Conservation (phyloP, 169 alveolate species). For the Eimeria nieschulzi region DNA sequence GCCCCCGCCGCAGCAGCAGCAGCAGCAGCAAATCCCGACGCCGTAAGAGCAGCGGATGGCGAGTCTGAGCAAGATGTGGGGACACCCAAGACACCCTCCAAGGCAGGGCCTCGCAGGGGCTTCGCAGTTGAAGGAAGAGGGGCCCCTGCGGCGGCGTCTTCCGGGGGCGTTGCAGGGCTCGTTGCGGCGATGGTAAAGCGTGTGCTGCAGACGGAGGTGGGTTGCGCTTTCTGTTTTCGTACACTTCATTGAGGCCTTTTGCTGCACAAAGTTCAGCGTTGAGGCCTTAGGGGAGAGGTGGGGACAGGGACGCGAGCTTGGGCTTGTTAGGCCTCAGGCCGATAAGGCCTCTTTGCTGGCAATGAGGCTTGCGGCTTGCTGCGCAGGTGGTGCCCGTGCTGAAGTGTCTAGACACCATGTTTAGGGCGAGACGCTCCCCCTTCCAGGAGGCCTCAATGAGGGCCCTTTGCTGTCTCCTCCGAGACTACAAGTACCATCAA, state of each 20-base stretch:
- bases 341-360: no score
- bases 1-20: background rate
- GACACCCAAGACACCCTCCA: background rate
- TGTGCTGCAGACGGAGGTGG: slow-evolving; percentile 51
- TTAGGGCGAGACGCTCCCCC: slow-evolving; percentile 45
- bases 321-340: background rate
- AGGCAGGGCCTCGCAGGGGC: background rate
- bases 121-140: no score
- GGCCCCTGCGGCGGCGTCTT: background rate
- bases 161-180: background rate
- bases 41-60: background rate
- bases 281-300: background rate
- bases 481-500: slow-evolving; percentile 20
- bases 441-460: slow-evolving; percentile 40
- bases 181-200: slow-evolving; percentile 28
- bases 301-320: background rate
- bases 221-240: background rate
- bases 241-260: background rate
- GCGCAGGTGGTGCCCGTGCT: slow-evolving; percentile 51
- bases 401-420: slow-evolving; percentile 28
- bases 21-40: background rate
- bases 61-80: background rate
- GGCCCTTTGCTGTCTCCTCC: slow-evolving; percentile 24
- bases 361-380: background rate
- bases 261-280: background rate